These are phyloP conservation scores for Lepidium didymum DNA, from an alignment of 345 rosid species.

Conservation along the genomic window DNA sequence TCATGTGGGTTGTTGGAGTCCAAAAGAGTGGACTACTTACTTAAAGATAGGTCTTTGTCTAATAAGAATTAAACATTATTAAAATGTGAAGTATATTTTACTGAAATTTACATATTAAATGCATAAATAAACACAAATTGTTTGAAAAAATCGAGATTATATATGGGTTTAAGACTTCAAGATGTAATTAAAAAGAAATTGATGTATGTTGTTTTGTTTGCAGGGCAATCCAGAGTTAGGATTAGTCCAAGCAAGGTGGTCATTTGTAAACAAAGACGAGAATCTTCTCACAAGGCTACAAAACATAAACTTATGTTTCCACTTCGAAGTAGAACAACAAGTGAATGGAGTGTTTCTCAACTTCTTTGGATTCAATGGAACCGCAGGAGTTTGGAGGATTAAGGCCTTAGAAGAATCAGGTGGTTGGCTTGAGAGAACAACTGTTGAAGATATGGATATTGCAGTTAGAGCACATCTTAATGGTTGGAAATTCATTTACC, in stretches of 20 bases:
- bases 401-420: constrained; percentile 81
- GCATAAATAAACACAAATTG: background rate
- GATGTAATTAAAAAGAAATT: background rate
- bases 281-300: constrained; percentile 84
- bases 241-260: constrained; percentile 86
- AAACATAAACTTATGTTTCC: constrained; percentile 81
- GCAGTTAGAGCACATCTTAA: constrained; percentile 83
- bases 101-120: background rate
- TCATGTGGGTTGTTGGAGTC: background rate
- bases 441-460: constrained; percentile 92
- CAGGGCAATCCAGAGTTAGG: constrained; percentile 87
- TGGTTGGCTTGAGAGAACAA: constrained; percentile 91
- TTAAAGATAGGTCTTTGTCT: no score
- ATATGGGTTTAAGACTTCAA: no score
- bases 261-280: constrained; percentile 90
- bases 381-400: constrained; percentile 91
- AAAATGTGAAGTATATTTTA: background rate
- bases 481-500: constrained; percentile 81
- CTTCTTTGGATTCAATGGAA: constrained; percentile 92
- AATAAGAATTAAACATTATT: no score
- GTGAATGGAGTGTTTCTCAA: constrained; percentile 71
- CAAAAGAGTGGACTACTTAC: no score
- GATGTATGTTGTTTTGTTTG: background rate
- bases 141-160: background rate
- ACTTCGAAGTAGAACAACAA: constrained; percentile 93